A percentile compares a stretch with the other conserved stretches of the same genome.
phyloP scores from a whole-genome alignment of 1,139 yeast genomes.

The Pichia sp. region DNA sequence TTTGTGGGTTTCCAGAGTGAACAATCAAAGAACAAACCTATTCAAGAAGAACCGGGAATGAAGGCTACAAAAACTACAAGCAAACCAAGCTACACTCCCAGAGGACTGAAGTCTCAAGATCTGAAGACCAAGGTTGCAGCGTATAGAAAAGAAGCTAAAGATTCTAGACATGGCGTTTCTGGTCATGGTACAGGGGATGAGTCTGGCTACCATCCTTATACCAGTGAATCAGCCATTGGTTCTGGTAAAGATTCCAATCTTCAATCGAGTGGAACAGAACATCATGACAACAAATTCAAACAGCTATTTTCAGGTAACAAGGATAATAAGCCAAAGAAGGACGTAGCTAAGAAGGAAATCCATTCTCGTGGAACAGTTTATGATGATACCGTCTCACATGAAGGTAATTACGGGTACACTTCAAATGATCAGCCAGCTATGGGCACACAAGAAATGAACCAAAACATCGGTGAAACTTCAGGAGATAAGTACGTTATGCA shows the following conservation, averaged over 20 bases:
- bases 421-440: background rate
- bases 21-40: too few species aligned
- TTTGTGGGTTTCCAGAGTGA: background rate
- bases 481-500: background rate
- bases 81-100: too few species aligned
- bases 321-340: constrained; percentile 1
- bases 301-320: constrained; percentile 1
- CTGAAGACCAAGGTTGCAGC: background rate
- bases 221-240: background rate
- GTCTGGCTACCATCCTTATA: background rate
- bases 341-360: background rate
- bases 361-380: constrained; percentile 3
- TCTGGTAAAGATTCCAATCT: too few species aligned
- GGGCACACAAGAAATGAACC: background rate
- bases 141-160: background rate
- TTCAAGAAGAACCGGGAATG: too few species aligned
- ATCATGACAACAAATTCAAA: constrained; percentile 1
- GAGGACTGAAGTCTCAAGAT: background rate
- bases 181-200: background rate
- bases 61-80: too few species aligned
- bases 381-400: background rate
- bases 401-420: background rate
- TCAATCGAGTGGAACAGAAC: too few species aligned
- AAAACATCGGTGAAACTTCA: background rate
- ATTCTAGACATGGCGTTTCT: background rate